These are phyloP conservation scores for Tylopilus sp. DNA, from an alignment of 768 basidiomycete genomes.

Conservation along the genomic window DNA sequence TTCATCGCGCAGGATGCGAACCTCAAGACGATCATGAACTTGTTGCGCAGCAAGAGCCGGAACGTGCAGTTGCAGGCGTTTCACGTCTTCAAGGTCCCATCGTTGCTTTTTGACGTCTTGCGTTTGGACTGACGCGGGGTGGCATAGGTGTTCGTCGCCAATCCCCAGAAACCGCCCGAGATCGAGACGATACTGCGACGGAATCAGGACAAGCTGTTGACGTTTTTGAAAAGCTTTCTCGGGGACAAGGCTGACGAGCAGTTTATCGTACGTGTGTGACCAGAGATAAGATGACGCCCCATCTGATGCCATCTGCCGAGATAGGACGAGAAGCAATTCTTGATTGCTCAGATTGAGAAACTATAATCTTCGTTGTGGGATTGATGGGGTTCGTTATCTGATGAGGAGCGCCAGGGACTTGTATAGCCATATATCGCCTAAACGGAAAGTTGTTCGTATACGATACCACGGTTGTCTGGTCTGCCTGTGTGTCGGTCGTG, in stretches of 20 bases:
- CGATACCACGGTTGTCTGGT: no score
- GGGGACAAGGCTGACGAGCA: slow-evolving; percentile 99
- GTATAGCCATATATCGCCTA: background rate
- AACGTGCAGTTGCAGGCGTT: slow-evolving; percentile 99
- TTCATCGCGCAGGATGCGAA: slow-evolving; percentile 89
- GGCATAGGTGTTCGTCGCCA: slow-evolving; percentile 90
- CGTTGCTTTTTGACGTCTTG: background rate
- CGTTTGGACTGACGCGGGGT: no score
- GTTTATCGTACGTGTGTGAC: slow-evolving; percentile 66
- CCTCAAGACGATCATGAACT: slow-evolving; percentile 99
- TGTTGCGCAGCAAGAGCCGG: slow-evolving; percentile 95
- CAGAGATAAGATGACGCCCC: background rate
- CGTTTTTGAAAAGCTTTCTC: slow-evolving; percentile 92
- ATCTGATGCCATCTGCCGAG: background rate
- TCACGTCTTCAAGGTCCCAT: slow-evolving; percentile 97
- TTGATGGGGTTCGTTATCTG: background rate
- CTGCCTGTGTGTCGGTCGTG: background rate
- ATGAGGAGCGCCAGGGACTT: background rate
- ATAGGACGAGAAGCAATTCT: slow-evolving; percentile 91
- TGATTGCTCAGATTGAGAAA: slow-evolving; percentile 84
- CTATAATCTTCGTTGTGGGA: slow-evolving; percentile 29
- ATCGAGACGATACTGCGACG: slow-evolving; percentile 86
- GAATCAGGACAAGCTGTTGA: slow-evolving; percentile 90
- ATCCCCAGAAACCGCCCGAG: slow-evolving; percentile 96
- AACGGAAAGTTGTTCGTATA: background rate